These are phyloP conservation scores for Panellus pusillus DNA, from an alignment of 768 basidiomycete genomes.

Conservation along the genomic window DNA sequence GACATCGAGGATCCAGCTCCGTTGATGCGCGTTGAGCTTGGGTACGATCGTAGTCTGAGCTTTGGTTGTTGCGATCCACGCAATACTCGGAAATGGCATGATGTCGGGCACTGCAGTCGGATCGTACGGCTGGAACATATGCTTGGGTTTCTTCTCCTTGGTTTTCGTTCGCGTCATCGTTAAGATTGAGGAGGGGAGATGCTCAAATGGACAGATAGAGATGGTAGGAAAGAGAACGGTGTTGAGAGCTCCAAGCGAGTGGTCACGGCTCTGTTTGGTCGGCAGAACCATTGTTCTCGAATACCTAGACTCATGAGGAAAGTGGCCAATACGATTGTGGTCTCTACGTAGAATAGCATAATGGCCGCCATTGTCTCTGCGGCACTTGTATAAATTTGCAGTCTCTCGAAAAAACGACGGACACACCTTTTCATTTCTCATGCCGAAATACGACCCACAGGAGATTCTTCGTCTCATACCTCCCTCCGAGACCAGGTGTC, in stretches of 20 bases:
- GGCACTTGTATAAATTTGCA: no score
- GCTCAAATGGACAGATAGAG: no score
- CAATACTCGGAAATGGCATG: constrained; percentile 10
- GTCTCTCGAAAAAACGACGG: no score
- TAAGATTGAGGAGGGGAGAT: not conserved
- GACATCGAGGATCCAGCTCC: constrained; percentile 4
- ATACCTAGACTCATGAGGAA: no score
- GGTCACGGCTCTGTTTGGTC: no score
- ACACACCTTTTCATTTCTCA: no score
- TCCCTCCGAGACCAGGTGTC: not conserved
- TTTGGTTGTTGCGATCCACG: not conserved
- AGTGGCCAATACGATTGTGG: no score
- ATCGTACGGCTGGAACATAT: constrained; percentile 10
- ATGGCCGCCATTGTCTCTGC: no score
- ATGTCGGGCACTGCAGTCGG: not conserved
- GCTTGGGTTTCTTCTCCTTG: not conserved
- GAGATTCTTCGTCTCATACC: no score
- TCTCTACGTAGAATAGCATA: no score
- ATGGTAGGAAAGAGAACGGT: not conserved
- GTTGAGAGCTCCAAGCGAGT: not conserved
- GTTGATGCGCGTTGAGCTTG: constrained; percentile 7
- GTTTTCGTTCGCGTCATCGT: not conserved
- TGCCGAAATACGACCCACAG: no score
- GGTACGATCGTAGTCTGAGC: not conserved
- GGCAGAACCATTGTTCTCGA: no score